A percentile compares a stretch with the other conserved stretches of the same genome.
These are phyloP conservation scores for Mesembryanthemum crystallinum DNA, from an alignment of 148 eudicot species.

Conservation along the genomic window DNA sequence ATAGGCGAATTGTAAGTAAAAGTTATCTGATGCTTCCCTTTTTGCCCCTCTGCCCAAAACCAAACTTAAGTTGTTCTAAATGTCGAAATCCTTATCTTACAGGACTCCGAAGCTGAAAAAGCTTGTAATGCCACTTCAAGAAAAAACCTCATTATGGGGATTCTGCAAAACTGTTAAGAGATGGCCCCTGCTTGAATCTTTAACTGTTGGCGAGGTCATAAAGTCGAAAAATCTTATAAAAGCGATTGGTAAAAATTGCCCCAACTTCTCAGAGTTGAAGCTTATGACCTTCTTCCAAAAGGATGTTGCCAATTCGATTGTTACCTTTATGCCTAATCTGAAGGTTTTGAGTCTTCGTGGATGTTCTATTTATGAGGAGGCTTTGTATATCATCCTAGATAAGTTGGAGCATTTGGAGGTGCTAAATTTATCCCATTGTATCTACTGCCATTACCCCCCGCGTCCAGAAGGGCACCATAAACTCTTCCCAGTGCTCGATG, in stretches of 20 bases:
- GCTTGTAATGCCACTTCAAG: neutral
- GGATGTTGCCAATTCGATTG: neutral
- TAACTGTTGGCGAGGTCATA: neutral
- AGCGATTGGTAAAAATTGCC: conserved; percentile 2
- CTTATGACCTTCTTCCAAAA: neutral
- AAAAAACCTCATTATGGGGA: neutral
- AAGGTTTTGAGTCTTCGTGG: conserved; percentile 10
- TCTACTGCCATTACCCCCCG: neutral
- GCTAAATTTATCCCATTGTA: conserved; percentile 1
- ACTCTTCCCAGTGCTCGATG: neutral
- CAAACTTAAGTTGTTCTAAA: neutral
- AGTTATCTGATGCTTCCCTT: neutral
- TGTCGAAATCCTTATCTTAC: neutral
- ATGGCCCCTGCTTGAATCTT: neutral
- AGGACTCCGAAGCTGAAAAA: conserved; percentile 1
- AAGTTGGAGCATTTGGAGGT: conserved; percentile 3
- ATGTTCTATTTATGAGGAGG: neutral
- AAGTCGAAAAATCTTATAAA: neutral
- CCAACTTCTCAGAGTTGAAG: neutral
- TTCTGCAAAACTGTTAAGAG: neutral
- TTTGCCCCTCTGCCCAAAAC: neutral
- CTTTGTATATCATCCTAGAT: neutral
- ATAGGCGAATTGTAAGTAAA: neutral
- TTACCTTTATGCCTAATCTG: neutral
- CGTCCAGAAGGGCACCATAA: neutral